Conservation (phyloP, 2,329 filamentous ascomycete genomes). For the Aspergillus spinulosporus region DNA sequence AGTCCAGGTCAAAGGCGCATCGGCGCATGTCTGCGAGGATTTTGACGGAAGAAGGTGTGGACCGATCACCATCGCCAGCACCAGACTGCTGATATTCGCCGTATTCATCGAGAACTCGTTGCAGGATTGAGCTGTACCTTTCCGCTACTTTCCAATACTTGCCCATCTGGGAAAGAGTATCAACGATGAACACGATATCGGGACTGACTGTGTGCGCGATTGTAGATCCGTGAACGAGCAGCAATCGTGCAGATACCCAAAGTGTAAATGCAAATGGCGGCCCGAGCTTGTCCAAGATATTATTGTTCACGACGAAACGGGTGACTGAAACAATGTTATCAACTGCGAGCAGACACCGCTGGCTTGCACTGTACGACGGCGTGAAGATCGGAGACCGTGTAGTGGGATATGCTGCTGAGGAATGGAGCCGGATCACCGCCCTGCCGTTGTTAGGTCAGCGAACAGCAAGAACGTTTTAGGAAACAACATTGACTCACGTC, state of each 20-base stretch:
- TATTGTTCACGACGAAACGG: conserved; percentile 73
- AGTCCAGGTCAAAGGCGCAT: conserved; percentile 86
- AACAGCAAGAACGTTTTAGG: background rate
- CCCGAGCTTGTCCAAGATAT: conserved; percentile 75
- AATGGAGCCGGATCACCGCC: conserved; percentile 85
- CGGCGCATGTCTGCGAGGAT: conserved; percentile 90
- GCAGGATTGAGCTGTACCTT: conserved; percentile 75
- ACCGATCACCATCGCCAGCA: conserved; percentile 64
- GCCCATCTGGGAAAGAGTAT: conserved; percentile 77
- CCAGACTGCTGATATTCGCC: conserved; percentile 68
- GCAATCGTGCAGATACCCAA: conserved; percentile 84
- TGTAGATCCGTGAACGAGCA: conserved; percentile 87
- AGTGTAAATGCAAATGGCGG: conserved; percentile 89
- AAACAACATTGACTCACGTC: conserved; percentile 55
- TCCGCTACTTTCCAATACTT: conserved; percentile 82
- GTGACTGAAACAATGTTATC: conserved; percentile 77
- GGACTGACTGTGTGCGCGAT: conserved; percentile 80
- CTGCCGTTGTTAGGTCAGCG: conserved; percentile 38
- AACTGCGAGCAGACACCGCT: conserved; percentile 79
- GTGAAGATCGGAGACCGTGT: conserved; percentile 86
- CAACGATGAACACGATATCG: conserved; percentile 78
- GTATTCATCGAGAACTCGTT: conserved; percentile 83
- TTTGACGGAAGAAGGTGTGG: conserved; percentile 78
- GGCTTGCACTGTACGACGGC: conserved; percentile 79
- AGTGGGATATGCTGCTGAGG: conserved; percentile 87